Base-by-base conservation (phyloP, 805 yeast species). In the Komagataella mondaviorum region DNA sequence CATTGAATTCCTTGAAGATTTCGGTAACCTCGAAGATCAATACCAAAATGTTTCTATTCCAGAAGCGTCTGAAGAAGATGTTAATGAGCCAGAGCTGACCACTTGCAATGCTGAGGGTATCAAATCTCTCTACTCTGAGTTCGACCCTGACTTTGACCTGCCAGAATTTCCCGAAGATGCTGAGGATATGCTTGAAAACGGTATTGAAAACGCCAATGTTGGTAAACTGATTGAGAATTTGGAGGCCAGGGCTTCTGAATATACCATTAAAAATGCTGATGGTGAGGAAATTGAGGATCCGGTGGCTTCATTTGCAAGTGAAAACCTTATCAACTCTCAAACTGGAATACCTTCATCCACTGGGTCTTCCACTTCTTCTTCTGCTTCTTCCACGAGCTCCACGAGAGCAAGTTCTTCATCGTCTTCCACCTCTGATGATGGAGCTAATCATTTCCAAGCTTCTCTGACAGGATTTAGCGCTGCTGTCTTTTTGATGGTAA, bases 161-260 rank as follows among this genome's bases (percentile, higher is more conserved):
- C 81, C 81, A 47, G 63, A 62, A 8, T 74, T 69, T 52, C 77
- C 80, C 50, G 66, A 62, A 46, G 77, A 70, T 18, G 68, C 73
- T 52, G 56, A 68, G 7, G 59, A 60, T 5, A 55, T 77, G 62
- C 77, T 78, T 55, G 59, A 68, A 53, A 62, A 74, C 55, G 83
- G 83, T 63, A 75, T 70, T 46, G 67, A 68, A 55, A 64, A 67
- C 53, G 59, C 72, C 23, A 72, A 76, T 50, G 58, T 67, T 51
- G 83, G 83, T 54, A 51, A 66, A 36, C 59, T 78, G 24, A 59
- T 77, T 52, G 68, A 67, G 48, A 8, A 30, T 30, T 10, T 30
- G 14, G 39, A 30, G 8, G 39, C 39, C 12, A 30, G 39, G 39
- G 65, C 74, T 47, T 57, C 62, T 14, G 63, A 68, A 71, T 74